Conservation (phyloP, 352 stramenopile species). For the Globisporangium lucens region DNA sequence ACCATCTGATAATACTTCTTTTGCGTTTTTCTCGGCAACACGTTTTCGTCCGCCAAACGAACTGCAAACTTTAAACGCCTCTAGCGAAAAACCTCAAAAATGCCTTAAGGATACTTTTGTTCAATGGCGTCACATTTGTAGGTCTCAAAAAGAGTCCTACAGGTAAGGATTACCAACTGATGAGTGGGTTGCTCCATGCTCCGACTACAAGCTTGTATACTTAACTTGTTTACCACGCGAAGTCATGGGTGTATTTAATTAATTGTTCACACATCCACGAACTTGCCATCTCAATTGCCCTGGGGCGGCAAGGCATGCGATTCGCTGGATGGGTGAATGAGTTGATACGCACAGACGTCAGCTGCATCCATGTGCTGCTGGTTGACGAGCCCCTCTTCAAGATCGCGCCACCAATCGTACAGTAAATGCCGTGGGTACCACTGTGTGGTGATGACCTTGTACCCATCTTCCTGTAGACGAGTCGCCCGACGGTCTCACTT, state of each 20-base stretch:
- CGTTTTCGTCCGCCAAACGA: too few relatives aligned
- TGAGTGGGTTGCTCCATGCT: slow-evolving; percentile 2
- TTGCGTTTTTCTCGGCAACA: too few relatives aligned
- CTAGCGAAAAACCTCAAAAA: too few relatives aligned
- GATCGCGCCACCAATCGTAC: background rate
- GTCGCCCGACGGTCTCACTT: too few relatives aligned
- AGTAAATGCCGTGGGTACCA: background rate
- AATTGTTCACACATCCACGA: background rate
- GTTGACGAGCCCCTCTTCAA: background rate
- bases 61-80: too few relatives aligned
- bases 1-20: too few relatives aligned
- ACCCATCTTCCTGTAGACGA: background rate
- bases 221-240: background rate
- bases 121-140: too few relatives aligned
- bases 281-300: too few relatives aligned
- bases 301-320: background rate
- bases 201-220: background rate
- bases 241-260: background rate
- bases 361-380: background rate
- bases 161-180: slow-evolving; percentile 63
- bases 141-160: slow-evolving; percentile 51
- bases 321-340: background rate
- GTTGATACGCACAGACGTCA: background rate
- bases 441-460: background rate
- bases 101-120: too few relatives aligned